Evolutionary conservation across 2,329 filamentous ascomycete species (phyloP).

Genomic region (Pseudogymnoascus sp.): DNA sequence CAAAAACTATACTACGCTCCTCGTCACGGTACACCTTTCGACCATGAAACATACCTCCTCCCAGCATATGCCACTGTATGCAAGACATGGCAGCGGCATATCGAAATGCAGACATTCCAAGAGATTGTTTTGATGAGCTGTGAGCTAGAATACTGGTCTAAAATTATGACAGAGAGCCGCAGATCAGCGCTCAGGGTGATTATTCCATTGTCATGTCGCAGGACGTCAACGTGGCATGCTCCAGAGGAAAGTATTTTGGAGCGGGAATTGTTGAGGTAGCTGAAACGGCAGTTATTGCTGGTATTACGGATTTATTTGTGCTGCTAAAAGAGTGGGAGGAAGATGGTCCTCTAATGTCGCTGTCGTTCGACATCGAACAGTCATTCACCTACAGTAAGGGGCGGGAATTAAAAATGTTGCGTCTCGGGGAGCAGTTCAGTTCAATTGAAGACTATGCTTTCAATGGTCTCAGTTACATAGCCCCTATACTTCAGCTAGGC

Average conservation of each 20-base stretch:
- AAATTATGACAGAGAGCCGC: neutral
- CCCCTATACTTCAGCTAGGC: neutral
- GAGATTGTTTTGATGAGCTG: neutral
- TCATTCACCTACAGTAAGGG: neutral
- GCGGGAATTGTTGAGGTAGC: neutral
- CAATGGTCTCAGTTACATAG: neutral
- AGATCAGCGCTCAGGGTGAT: neutral
- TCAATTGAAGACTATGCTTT: neutral
- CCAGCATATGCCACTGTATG: neutral
- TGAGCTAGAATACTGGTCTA: neutral
- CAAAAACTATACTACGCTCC: too few species aligned
- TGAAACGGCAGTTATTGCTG: neutral
- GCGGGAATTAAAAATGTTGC: neutral
- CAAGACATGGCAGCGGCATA: neutral
- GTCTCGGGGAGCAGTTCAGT: neutral
- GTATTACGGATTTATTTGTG: neutral
- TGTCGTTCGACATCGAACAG: neutral
- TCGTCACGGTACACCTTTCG: too few species aligned
- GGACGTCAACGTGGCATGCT: neutral
- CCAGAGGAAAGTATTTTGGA: neutral
- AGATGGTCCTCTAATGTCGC: neutral
- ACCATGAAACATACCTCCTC: neutral
- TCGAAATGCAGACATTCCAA: neutral
- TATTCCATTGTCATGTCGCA: neutral
- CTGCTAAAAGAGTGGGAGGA: neutral